Evolutionary conservation across 1,139 yeast genomes (phyloP), one percentile per base, ranked within the genome.

Genomic region (Zygosaccharomyces sapae): DNA sequence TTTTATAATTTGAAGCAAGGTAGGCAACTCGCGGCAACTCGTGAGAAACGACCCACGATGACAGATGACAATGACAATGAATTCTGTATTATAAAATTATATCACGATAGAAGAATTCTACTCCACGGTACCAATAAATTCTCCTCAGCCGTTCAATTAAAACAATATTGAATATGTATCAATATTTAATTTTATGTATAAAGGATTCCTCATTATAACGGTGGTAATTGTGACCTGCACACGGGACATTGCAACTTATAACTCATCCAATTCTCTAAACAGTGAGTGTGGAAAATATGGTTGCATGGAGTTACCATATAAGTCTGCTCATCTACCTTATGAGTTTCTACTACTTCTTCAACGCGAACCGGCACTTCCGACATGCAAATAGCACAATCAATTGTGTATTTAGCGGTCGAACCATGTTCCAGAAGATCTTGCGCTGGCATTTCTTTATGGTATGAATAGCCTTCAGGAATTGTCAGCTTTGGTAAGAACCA

Each of bases 231-330:
- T 52, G 81, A 81, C 58, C 97, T 76, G 67, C 97, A 90, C 2
- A 89, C 94, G 0, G 97, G 97, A 68, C 97, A 90, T 61, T 89
- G 96, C 44, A 90, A 68, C 59, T 90, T 86, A 59, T 88, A 85
- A 65, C 84, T 79, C 96, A 90, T 88, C 97, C 97, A 90, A 55
- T 78, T 81, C 61, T 87, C 95, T 56, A 90, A 71, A 69, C 97
- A 90, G 33, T 79, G 83, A 0, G 87, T 76, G 61, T 90, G 97
- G 75, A 89, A 90, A 7, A 88, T 81, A 65, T 90, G 97, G 45
- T 81, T 76, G 64, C 97, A 90, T 1, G 97, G 97, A 0, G 97
- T 88, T 1, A 89, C 81, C 97, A 90, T 88, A 59, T 86, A 88
- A 33, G 70, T 68, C 49, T 61, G 56, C 24, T 56, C 51, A 43